Base-by-base conservation (phyloP, 768 basidiomycete genomes). In the Suillus subluteus region DNA sequence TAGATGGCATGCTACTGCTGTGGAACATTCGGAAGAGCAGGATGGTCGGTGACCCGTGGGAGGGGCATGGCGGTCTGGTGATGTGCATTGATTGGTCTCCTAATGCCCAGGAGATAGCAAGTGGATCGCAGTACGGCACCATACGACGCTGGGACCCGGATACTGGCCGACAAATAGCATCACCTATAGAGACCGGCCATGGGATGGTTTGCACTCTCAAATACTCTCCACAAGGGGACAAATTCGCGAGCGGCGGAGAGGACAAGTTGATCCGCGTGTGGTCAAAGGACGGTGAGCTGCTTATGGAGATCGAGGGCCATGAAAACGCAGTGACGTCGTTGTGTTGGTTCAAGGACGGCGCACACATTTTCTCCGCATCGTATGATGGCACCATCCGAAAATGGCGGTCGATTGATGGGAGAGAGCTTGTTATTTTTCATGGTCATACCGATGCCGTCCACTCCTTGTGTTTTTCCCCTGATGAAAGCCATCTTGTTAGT, bases 131-230 rank as follows among this genome's bases (percentile, higher is more conserved):
- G 6, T 65, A 73, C 32, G 66, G 50, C 12, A 65, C 65, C 11
- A 66, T 72, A 9, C 50, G 65, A 11, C 38, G 68, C 6, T 73
- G 72, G 65, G 64, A 72, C 32, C 52, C 64, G 41, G 32, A 58
- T 44, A 62, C 68, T 32, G 30, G 30, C 30, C 54, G 8, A 32
- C 32, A 55, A 18, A 32, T 55, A 32, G 2, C 30, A 9, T 16
- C 54, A 21, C 16, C 54, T 0, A 55, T 55, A 55, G 18, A 32
- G 26, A 32, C 54, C 9, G 4, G 30, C 2, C 32, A 32, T 2
- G 32, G 32, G 3, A 32, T 8, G 18, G 54, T 55, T 9, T 11
- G 1, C 11, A 18, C 16, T 18, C 18, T 55, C 26, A 55, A 11
- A 55, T 55, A 55, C 18, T 55, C 54, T 32, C 54, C 16, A 16